Percentiles rank a stretch among this genome's conserved stretches.
Conservation (phyloP, 2,329 filamentous ascomycete genomes). For the Penicillium hordei region DNA sequence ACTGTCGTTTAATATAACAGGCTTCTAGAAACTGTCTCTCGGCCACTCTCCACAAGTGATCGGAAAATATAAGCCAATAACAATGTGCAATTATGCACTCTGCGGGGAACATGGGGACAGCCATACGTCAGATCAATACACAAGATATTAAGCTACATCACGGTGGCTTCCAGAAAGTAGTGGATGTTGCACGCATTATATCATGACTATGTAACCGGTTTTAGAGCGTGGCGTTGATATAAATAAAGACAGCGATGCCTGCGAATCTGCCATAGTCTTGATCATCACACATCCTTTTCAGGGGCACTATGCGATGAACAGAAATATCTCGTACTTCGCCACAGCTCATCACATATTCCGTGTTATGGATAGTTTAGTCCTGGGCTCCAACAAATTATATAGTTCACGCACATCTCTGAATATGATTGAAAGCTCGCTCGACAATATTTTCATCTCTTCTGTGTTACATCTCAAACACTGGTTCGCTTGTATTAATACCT, state of each 20-base stretch:
- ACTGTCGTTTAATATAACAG: conserved; percentile 11
- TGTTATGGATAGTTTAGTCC: too few species aligned
- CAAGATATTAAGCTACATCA: not conserved
- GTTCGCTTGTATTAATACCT: too few species aligned
- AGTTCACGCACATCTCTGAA: too few species aligned
- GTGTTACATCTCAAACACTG: too few species aligned
- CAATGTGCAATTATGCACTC: not conserved
- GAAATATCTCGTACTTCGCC: too few species aligned
- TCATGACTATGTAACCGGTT: conserved; percentile 20
- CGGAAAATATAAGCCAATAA: conserved; percentile 13
- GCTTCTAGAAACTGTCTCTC: not conserved
- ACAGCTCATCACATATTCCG: too few species aligned
- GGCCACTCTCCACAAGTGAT: not conserved
- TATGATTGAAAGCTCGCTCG: too few species aligned
- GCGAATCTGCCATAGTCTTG: not conserved
- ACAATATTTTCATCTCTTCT: too few species aligned
- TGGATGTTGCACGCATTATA: conserved; percentile 21
- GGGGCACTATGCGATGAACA: too few species aligned
- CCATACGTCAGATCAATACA: conserved; percentile 19
- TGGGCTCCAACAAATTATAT: too few species aligned
- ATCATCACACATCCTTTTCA: too few species aligned
- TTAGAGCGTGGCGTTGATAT: conserved; percentile 2
- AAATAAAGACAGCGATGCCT: not conserved
- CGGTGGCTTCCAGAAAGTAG: not conserved
- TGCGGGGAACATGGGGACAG: not conserved